Evolutionary conservation across 2,329 filamentous ascomycete genomes (phyloP), one percentile per base, ranked within the genome.

Genomic region (Blastomyces gilchristii): DNA sequence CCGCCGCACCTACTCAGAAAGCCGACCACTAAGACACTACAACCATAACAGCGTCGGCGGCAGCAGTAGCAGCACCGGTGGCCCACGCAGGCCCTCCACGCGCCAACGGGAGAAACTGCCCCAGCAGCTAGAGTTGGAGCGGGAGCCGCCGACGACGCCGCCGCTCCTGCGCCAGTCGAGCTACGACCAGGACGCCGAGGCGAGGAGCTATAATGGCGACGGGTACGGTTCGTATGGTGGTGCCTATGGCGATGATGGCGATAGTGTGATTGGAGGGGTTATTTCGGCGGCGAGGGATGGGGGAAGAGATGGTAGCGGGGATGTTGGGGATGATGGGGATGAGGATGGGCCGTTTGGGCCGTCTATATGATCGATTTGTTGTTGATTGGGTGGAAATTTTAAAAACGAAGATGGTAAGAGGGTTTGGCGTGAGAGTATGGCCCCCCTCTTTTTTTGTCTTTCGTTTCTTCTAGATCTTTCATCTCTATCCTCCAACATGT

Each of bases 161-260:
- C 81, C 81, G 52, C 76, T 85, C 11, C 76, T 86, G 68, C 75
- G 81, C 47, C 79, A 79, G 67, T 79, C 79, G 57, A 81, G 77
- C 68, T 86, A 86, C 65, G 84, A 87, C 68, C 79, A 80, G 65
- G 84, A 86, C 68, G 84, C 84, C 0, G 82, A 85, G 68, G 79
- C 75, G 6, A 71, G 77, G 47, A 76, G 74, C 58, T 81, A 79
- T 63, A 28, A 52, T 25, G 78, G 77, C 34, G 34, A 37, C 34
- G 34, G 34, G 49, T 75, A 80, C 50, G 74, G 74, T 54, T 76
- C 76, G 25, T 79, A 80, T 61, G 75, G 78, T 37, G 78, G 78
- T 49, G 81, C 82, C 64, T 81, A 83, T 63, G 75, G 78, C 37
- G 59, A 49, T 25, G 59, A 54, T 61, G 47, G 31, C 18, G 52